Conservation (phyloP, 345 rosid genomes). For the Lumnitzera racemosa region DNA sequence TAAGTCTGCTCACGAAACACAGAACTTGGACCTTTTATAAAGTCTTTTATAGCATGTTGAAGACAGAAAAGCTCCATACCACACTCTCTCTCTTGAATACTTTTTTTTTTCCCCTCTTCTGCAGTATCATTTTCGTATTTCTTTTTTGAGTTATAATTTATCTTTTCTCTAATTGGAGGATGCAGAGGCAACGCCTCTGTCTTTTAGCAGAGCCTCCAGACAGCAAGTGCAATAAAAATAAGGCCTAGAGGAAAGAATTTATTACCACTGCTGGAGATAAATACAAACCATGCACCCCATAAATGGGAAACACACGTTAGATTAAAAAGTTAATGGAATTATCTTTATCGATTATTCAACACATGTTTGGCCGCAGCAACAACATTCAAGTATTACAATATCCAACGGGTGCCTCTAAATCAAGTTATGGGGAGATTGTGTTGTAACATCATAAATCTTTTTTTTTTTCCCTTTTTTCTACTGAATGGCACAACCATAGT, state of each 20-base stretch:
- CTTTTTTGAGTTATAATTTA: neutral
- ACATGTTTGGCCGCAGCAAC: too few species aligned
- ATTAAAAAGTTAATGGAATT: too few species aligned
- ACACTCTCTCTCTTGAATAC: constrained; percentile 8
- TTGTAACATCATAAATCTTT: too few species aligned
- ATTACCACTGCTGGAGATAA: constrained; percentile 24
- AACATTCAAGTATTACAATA: too few species aligned
- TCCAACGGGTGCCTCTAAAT: too few species aligned
- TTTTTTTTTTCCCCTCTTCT: constrained; percentile 1
- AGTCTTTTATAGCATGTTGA: constrained; percentile 23
- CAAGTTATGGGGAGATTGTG: too few species aligned
- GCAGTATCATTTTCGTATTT: neutral
- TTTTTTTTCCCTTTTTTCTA: too few species aligned
- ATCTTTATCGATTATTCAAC: too few species aligned
- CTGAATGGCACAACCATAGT: too few species aligned
- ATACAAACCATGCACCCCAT: constrained; percentile 3
- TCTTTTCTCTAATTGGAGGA: constrained; percentile 11
- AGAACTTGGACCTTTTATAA: constrained; percentile 44
- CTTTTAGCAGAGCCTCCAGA: constrained; percentile 35
- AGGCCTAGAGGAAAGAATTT: constrained; percentile 16
- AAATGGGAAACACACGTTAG: too few species aligned
- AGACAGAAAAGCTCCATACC: constrained; percentile 62
- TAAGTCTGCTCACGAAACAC: constrained; percentile 38
- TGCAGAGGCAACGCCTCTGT: constrained; percentile 21
- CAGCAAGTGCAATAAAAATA: constrained; percentile 30